Base-by-base conservation (phyloP, 352 stramenopile genomes). In the Pythium coloratum region DNA sequence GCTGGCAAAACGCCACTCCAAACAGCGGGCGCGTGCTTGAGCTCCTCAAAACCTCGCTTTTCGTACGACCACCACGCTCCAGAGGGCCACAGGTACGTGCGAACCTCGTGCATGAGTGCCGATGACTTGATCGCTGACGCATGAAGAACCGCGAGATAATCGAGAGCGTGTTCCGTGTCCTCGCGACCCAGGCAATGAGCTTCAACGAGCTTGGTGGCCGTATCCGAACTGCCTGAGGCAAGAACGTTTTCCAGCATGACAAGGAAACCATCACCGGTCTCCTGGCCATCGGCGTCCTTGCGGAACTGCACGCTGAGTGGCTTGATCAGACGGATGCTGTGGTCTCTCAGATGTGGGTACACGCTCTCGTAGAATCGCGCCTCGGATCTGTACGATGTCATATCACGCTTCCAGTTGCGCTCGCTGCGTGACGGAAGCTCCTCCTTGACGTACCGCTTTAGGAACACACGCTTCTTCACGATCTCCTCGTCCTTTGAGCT, bases 371-470 rank as follows among this genome's bases (percentile, higher is more conserved):
- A 91, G 64, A 91, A 89, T 7, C 67, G 76, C 8, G 73, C 71
- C 56, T 92, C 83, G 4, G 70, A 83, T 28, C 69, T 76, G 64
- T 92, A 92, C 3, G 83, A 92, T 18, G 64, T 66, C 28, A 92
- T 58, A 57, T 92, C 81, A 16, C 83, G 76, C 32, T 66, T 65
- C 83, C 83, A 92, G 56, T 89, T 71, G 47, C 71, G 66, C 14
- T 54, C 71, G 0, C 73, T 76, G 30, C 81, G 66, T 24, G 71
- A 24, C 2, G 81, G 72, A 36, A 92, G 73, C 59, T 92, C 83
- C 28, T 76, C 67, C 55, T 73, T 81, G 13, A 80, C 75, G 33
- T 79, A 87, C 33, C 84, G 80, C 71, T 92, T 92, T n/a, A 87
- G 24, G 63, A 92, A 92, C 36, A 92, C 24, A 6, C 60, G 75